Percentiles rank a stretch among this genome's conserved stretches.
Evolutionary conservation across 768 basidiomycete genomes (phyloP).

Genomic region (Lentinula sp.): DNA sequence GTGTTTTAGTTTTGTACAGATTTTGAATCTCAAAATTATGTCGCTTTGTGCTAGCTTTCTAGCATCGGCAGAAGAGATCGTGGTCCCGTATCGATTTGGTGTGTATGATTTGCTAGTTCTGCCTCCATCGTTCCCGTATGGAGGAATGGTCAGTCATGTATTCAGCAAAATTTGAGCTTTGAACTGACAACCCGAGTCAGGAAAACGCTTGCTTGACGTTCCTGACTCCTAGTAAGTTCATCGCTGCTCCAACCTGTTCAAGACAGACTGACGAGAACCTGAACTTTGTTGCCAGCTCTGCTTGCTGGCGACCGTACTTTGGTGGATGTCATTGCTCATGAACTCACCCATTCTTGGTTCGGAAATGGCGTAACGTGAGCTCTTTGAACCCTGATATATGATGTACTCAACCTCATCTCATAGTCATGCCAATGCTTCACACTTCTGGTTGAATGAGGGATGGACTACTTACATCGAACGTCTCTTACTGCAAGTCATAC

Average conservation of each 20-base stretch:
- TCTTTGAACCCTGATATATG: neutral
- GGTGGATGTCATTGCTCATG: conserved; percentile 88
- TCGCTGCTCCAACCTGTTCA: neutral
- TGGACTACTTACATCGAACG: conserved; percentile 95
- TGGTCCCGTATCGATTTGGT: conserved; percentile 74
- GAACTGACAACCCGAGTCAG: conserved; percentile 25
- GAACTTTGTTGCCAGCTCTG: conserved; percentile 42
- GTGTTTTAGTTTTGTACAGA: neutral
- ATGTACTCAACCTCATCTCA: neutral
- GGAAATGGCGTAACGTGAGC: conserved; percentile 82
- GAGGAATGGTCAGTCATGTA: conserved; percentile 61
- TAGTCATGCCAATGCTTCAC: conserved; percentile 65
- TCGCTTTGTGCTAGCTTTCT: conserved; percentile 49
- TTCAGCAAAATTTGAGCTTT: neutral
- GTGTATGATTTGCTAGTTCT: conserved; percentile 88
- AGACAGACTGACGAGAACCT: neutral
- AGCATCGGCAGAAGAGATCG: conserved; percentile 66
- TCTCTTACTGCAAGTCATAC: conserved; percentile 60
- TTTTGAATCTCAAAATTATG: neutral
- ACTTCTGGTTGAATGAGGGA: conserved; percentile 90
- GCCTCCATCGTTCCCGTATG: conserved; percentile 90
- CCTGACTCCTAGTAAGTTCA: conserved; percentile 69
- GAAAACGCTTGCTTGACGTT: conserved; percentile 90
- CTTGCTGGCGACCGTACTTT: conserved; percentile 82
- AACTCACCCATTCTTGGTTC: conserved; percentile 84